Percentiles rank a stretch among this genome's conserved stretches.
These are phyloP conservation scores for Claviceps cyperi DNA, from an alignment of 2,329 filamentous ascomycete species.

Conservation along the genomic window DNA sequence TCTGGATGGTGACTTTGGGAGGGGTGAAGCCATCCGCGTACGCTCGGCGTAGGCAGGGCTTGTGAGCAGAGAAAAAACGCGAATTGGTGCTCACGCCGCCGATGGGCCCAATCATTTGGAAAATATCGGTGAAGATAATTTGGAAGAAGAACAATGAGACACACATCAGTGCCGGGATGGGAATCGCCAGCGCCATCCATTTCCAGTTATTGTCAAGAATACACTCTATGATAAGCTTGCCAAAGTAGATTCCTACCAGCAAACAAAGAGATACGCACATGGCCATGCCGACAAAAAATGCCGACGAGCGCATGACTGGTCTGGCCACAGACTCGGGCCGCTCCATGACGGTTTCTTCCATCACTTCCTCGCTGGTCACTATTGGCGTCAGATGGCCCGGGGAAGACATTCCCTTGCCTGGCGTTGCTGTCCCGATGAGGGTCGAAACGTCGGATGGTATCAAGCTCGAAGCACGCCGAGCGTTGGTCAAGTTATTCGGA, in stretches of 20 bases:
- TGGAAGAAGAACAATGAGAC: conserved; percentile 29
- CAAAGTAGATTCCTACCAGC: conserved; percentile 22
- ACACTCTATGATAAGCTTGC: conserved; percentile 23
- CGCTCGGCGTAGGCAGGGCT: conserved; percentile 18
- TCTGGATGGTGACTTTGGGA: conserved; percentile 20
- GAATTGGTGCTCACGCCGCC: conserved; percentile 28
- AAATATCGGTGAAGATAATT: conserved; percentile 22
- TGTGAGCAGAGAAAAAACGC: conserved; percentile 27
- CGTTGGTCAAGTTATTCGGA: conserved; percentile 9
- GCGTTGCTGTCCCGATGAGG: conserved; percentile 8
- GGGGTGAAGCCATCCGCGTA: conserved; percentile 19
- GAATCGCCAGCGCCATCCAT: conserved; percentile 20
- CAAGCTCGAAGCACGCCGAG: conserved; percentile 7
- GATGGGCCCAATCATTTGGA: conserved; percentile 35
- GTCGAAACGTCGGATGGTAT: conserved; percentile 8
- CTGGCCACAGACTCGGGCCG: conserved; percentile 25
- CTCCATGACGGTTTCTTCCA: conserved; percentile 12
- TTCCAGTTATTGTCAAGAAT: conserved; percentile 24
- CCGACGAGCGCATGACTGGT: conserved; percentile 22
- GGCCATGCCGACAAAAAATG: conserved; percentile 24
- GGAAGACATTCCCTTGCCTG: conserved; percentile 9
- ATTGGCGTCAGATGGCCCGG: conserved; percentile 3
- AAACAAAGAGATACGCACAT: conserved; percentile 23
- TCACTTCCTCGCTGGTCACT: conserved; percentile 11
- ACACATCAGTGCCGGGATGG: conserved; percentile 22